Base-by-base conservation (phyloP, 2,329 filamentous ascomycete genomes). In the Dothidotthia symphoricarpi region DNA sequence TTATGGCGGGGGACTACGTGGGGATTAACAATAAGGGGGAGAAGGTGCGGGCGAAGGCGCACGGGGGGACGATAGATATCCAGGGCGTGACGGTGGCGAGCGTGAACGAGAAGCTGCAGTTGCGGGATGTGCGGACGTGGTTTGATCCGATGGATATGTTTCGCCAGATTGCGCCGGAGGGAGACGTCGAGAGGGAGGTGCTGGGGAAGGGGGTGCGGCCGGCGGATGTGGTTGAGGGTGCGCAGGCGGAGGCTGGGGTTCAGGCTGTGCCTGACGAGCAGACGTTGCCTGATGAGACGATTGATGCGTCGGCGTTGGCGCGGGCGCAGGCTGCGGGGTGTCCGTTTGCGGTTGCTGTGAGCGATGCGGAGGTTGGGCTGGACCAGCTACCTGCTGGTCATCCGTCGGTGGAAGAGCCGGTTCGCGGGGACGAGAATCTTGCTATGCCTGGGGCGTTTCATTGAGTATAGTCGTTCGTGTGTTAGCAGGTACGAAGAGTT, bases 101-200 rank as follows among this genome's bases (percentile, higher is more conserved):
- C 14, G 75, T 85, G 5, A 79, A 84, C 51, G 77, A 80, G 11
- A 74, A 75, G 43, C 64, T 84, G 28, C 75, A 79, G 41, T 63
- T 85, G 2, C 71, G 77, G 47, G 69, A 68, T 13, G 69, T 85
- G 3, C 77, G 83, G 43, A 81, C 80, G 0, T 85, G 78, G 74
- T 83, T 82, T 49, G 81, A 85, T 52, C 78, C 82, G 0, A 65
- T 82, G 56, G 75, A 80, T 27, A 82, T 85, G 80, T 85, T 85
- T 56, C 69, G 78, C 4, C 81, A 84, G 66, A 83, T 85, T 33
- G 73, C 74, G 1, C 72, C 73, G 0, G 52, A 71, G 11, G 74
- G 74, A 7, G 63, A 73, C 16, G 70, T 74, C 32, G 71, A 69
- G 56, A 73, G 69, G 45, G 64, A 72, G 32, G 53, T 57, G 5